Evolutionary conservation across 2,329 filamentous ascomycete species (phyloP), one percentile per base, ranked within the genome.

Genomic region (Eutypella sp.): DNA sequence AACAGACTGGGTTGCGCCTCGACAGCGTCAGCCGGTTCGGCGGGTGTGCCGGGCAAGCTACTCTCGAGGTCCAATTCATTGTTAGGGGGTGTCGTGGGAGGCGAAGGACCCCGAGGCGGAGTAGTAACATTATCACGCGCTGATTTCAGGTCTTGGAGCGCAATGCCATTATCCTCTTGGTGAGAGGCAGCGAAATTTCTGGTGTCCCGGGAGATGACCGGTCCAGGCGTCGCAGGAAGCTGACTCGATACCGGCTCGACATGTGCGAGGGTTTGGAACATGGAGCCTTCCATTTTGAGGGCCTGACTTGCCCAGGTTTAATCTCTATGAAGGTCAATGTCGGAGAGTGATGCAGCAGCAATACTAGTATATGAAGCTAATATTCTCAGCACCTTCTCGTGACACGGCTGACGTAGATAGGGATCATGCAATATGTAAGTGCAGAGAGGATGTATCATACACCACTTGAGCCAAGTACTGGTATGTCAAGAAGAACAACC

Each of bases 1-100:
- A 73, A 81, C 47, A 81, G 76, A 50, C 73, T 55, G 24, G 57
- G 59, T 13, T 57, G 50, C 3, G 42, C 44, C 16, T 59, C 56
- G 43, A 59, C 47, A 41, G 48, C 49, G 20, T 53, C 54, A 6
- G 46, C 15, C 13, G 58, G 56, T 45, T 55, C 53, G 5, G 33
- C 46, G n/a, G 49, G 51, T 0, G 44, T 50, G 2, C 42, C 50
- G 7, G 56, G 53, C 18, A 23, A 34, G 20, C 50, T 57, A 55
- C 55, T 59, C 50, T 58, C 57, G 9, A 58, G 38, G 33, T 61
- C 58, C 10, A 27, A 8, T 25, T 47, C 49, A 51, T 58, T 55
- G 23, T 56, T 54, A 15, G 41, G 39, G 10, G 57, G 57, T 19
- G 55, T 56, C 5, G 49, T 40, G 7, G 42, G 46, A 2, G 11